Conservation (phyloP, 805 yeast species). For the Kuraishia hungarica region DNA sequence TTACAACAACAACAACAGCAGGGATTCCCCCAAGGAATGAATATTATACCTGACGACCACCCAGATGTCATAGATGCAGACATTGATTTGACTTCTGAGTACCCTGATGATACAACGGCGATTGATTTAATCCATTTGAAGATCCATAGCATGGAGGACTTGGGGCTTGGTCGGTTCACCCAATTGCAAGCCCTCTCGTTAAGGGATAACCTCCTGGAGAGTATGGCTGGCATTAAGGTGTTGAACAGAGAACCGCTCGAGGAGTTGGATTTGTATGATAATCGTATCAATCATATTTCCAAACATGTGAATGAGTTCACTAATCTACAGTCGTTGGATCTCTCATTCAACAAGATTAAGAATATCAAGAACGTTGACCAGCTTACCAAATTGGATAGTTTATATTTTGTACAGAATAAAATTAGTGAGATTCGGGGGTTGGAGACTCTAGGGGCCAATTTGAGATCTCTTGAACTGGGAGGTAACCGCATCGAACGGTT, state of each 20-base stretch:
- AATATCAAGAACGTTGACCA: conserved; percentile 72
- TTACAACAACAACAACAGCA: not conserved
- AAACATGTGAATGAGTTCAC: conserved; percentile 53
- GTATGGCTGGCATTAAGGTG: conserved; percentile 62
- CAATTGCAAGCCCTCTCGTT: conserved; percentile 56
- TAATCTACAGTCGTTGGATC: conserved; percentile 56
- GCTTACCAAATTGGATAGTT: conserved; percentile 50
- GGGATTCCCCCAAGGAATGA: conserved; percentile 17
- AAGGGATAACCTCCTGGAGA: conserved; percentile 75
- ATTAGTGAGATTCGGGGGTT: conserved; percentile 66
- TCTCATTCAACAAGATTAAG: conserved; percentile 84
- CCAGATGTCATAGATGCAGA: conserved; percentile 61
- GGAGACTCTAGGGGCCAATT: conserved; percentile 35
- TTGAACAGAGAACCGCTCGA: conserved; percentile 48
- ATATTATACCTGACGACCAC: conserved; percentile 27
- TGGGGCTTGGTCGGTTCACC: conserved; percentile 47
- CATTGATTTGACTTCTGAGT: conserved; percentile 48
- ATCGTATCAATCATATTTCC: conserved; percentile 80
- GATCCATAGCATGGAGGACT: conserved; percentile 52
- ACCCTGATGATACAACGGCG: conserved; percentile 47
- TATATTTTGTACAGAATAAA: conserved; percentile 86
- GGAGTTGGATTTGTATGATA: conserved; percentile 87
- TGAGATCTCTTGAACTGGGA: conserved; percentile 78
- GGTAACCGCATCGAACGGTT: conserved; percentile 68
- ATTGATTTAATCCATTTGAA: conserved; percentile 67